Evolutionary conservation across 345 rosid species (phyloP), one percentile per base, ranked within the genome.

Genomic region (Salix viminalis): DNA sequence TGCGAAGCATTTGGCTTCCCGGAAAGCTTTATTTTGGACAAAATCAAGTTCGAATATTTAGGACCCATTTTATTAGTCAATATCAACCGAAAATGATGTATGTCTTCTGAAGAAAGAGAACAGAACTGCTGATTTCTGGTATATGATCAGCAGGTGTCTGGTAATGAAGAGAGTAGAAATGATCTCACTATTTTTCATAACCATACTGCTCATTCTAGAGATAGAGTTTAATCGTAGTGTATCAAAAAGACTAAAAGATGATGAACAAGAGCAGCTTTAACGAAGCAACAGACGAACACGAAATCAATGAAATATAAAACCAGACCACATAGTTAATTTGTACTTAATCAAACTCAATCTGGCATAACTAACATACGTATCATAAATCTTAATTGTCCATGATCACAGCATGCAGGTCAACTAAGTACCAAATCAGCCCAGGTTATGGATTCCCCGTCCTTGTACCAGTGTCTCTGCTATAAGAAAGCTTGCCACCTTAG

Each of bases 401-500:
- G 30, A 21, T 44, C 52, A 36, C 39, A 56, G 69, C 16, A 77
- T 15, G 23, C 68, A 71, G 39, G 64, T 67, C 54, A 77, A 65
- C 52, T 69, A 30, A 41, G 46, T 42, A 16, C 42, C 41, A 18
- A 65, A 70, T 36, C 69, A 6, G 37, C 8, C 24, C 30, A 1
- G 50, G 50, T 81, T 91, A 94, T 19, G 91, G 70, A 80, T 84
- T 86, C 74, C 88, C 96, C 99, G 93, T 95, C 81, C 91, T 81
- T 10, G 93, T 82, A 24, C 99, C 97, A 0, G 86, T 72, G 73
- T 90, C 96, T 83, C 90, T 77, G 46, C 26, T 18, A 54, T 83
- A 83, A 32, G 85, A 76, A 67, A 74, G 73, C 41, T 65, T 77
- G 56, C 73, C 75, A 21, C 85, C 83, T 86, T 30, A 26, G 96